Conservation (phyloP, 2,329 filamentous ascomycete genomes). For the Dryadomyces quercus-mongolicae region DNA sequence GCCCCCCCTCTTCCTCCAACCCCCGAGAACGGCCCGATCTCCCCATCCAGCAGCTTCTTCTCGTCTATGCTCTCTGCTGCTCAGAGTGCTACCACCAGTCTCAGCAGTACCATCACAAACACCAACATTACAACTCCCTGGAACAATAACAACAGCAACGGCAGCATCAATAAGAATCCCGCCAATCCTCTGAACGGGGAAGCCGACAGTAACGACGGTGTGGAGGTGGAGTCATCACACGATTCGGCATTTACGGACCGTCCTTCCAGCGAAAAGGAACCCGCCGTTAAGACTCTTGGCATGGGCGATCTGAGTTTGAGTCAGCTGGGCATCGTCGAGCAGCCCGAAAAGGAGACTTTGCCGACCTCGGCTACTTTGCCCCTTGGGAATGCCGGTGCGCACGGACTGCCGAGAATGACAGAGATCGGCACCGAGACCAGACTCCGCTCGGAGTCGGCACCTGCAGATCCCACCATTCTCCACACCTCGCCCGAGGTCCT, state of each 20-base stretch:
- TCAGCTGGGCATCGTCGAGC: slow-evolving; percentile 67
- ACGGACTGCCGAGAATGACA: slow-evolving; percentile 42
- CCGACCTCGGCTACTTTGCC: not conserved
- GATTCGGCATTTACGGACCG: slow-evolving; percentile 18
- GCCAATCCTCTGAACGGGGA: not conserved
- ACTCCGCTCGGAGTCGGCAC: slow-evolving; percentile 45
- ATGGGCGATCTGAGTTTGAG: slow-evolving; percentile 80
- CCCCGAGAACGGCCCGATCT: slow-evolving; percentile 47
- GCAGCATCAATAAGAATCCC: slow-evolving; percentile 20
- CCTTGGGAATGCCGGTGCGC: slow-evolving; percentile 12
- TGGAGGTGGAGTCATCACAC: slow-evolving; percentile 30
- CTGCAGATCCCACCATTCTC: slow-evolving; percentile 26
- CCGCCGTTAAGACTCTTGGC: slow-evolving; percentile 79
- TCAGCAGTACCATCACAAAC: slow-evolving; percentile 65
- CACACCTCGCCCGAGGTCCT: not conserved
- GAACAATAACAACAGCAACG: slow-evolving; percentile 19
- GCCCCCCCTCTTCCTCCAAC: slow-evolving; percentile 68
- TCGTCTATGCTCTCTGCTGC: slow-evolving; percentile 86
- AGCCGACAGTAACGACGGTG: slow-evolving; percentile 18
- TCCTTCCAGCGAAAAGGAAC: slow-evolving; percentile 42
- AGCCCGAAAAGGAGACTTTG: slow-evolving; percentile 24
- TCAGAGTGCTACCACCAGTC: slow-evolving; percentile 72
- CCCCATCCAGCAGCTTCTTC: slow-evolving; percentile 63
- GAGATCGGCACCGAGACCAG: slow-evolving; percentile 32
- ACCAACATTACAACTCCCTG: slow-evolving; percentile 46